Evolutionary conservation across 805 yeast species (phyloP).

Genomic region (Kluyveromyces nonfermentans): DNA sequence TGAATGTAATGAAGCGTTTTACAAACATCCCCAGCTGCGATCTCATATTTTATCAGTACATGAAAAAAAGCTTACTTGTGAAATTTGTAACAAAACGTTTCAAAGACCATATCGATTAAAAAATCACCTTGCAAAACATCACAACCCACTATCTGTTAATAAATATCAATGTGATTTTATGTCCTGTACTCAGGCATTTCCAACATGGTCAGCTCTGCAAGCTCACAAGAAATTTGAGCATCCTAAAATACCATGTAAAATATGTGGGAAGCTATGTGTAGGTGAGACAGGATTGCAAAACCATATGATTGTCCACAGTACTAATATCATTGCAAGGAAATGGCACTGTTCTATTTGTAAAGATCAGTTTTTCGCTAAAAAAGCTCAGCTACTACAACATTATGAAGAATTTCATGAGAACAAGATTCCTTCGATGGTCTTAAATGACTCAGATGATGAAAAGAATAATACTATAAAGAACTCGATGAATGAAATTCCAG

Average conservation of each 20-base stretch:
- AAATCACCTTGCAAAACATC: slow-evolving; percentile 58
- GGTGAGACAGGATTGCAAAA: slow-evolving; percentile 60
- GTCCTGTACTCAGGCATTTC: slow-evolving; percentile 51
- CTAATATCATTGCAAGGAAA: slow-evolving; percentile 37
- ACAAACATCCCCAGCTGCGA: slow-evolving; percentile 65
- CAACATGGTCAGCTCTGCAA: slow-evolving; percentile 66
- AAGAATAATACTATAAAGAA: background rate
- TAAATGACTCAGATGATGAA: background rate
- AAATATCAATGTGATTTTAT: slow-evolving; percentile 51
- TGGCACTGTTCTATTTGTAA: slow-evolving; percentile 61
- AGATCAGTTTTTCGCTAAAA: slow-evolving; percentile 41
- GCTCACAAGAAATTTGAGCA: slow-evolving; percentile 64
- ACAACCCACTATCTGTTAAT: slow-evolving; percentile 35
- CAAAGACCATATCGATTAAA: slow-evolving; percentile 55
- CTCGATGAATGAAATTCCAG: background rate
- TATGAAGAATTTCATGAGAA: slow-evolving; percentile 37
- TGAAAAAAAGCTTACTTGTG: slow-evolving; percentile 43
- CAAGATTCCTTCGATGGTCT: background rate
- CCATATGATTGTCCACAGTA: slow-evolving; percentile 69
- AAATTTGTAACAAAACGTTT: slow-evolving; percentile 55
- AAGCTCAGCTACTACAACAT: slow-evolving; percentile 49
- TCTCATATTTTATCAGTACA: slow-evolving; percentile 65
- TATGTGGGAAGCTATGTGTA: slow-evolving; percentile 64
- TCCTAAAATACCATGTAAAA: slow-evolving; percentile 52
- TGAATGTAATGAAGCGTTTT: slow-evolving; percentile 58